Base-by-base conservation (phyloP, 2,329 filamentous ascomycete genomes). In the Talaromyces sp. region DNA sequence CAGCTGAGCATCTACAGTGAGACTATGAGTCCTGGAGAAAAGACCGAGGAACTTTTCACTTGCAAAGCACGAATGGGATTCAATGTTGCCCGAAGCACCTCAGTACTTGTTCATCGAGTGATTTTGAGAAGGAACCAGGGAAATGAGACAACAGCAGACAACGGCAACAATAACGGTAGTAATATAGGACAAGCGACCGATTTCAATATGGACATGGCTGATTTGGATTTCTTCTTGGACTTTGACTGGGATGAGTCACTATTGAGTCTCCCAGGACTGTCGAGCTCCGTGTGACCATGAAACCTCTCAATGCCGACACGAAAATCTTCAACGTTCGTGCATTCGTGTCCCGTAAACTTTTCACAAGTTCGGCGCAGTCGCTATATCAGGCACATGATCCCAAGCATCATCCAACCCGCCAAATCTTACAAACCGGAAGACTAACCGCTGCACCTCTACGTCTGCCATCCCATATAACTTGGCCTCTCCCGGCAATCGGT, bases 171-270 rank as follows among this genome's bases (percentile, higher is more conserved):
- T 9, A 41, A 56, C n/a, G 16, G n/a, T 31, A 31, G 27, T 31
- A 1, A 7, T 1, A 37, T 14, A 31, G 39, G 35, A 45, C 37
- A 14, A 45, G 19, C n/a, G 11, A 19, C 11, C 4, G 35, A 31
- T 7, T 37, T 37, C 1, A 19, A 1, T 6, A 45, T 60, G 4
- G 41, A 24, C 10, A 22, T 49, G 13, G 62, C 58, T 19, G 57
- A 60, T 14, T 16, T 35, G 9, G 52, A 39, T 41, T 43, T 65
- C n/a, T 65, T 61, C 19, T 3, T 60, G 37, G 58, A 65, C 22
- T 61, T 61, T 31, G 59, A 61, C 19, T 65, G 58, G 63, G 47
- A 65, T 8, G 63, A 62, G 19, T 60, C 59, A 5, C 50, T 65
- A 16, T n/a, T 57, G 16, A 57, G 60, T n/a, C 37, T 62, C 11